Conservation (phyloP, 257 asterid genomes). For the Paulownia fortunei region DNA sequence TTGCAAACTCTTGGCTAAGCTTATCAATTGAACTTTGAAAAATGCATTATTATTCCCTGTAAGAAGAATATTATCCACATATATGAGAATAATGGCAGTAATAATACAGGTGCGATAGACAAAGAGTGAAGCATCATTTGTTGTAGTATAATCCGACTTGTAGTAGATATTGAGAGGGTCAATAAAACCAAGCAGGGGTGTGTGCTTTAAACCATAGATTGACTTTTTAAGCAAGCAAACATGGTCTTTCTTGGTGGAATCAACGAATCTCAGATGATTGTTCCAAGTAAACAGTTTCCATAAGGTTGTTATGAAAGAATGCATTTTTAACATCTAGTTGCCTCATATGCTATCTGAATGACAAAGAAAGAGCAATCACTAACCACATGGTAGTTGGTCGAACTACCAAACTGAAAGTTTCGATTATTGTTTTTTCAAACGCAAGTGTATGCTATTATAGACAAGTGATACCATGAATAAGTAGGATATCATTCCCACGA, state of each 20-base stretch:
- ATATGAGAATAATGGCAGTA: neutral
- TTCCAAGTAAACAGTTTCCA: neutral
- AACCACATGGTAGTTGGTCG: neutral
- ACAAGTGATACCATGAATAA: no score
- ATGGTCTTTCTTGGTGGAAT: neutral
- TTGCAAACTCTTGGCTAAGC: neutral
- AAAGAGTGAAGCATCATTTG: neutral
- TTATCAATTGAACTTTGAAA: neutral
- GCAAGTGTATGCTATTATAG: no score
- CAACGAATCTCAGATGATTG: neutral
- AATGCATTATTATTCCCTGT: neutral
- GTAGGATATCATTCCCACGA: no score
- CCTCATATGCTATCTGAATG: neutral
- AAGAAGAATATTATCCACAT: neutral
- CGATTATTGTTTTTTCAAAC: neutral
- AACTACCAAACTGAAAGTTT: neutral
- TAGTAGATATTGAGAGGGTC: neutral
- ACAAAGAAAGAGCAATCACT: neutral
- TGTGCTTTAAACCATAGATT: neutral
- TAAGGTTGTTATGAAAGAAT: neutral
- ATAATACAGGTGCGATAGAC: neutral
- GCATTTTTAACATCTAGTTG: neutral
- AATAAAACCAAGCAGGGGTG: constrained; percentile 16
- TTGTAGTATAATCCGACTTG: neutral
- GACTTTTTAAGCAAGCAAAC: neutral